A percentile compares a stretch with the other conserved stretches of the same genome.
Evolutionary conservation across 139 green algal species (phyloP).

Genomic region (Raphidocelis subcapitata): DNA sequence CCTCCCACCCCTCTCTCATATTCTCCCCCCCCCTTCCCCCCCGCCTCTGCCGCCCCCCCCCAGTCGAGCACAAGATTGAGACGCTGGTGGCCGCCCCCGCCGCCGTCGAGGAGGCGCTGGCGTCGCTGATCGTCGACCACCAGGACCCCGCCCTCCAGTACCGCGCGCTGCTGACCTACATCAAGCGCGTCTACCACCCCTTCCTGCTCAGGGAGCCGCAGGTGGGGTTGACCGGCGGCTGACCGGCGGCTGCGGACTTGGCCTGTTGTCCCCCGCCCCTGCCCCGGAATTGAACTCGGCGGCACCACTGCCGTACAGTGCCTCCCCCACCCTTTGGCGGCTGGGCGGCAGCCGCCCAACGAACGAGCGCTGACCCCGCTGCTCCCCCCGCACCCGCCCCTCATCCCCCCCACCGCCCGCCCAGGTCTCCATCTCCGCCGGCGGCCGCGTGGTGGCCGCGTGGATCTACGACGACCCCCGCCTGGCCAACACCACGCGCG

Average conservation of each 20-base stretch:
- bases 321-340: too few relatives aligned
- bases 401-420: background rate
- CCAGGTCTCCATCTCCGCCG: too few relatives aligned
- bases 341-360: too few relatives aligned
- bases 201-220: slow-evolving; percentile 67
- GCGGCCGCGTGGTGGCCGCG: slow-evolving; percentile 19
- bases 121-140: slow-evolving; percentile 74
- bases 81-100: slow-evolving; percentile 86
- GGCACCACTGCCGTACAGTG: too few relatives aligned
- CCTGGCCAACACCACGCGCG: slow-evolving; percentile 1
- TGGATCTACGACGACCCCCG: slow-evolving; percentile 50
- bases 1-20: too few relatives aligned
- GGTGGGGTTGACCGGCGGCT: slow-evolving; percentile 7
- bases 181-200: slow-evolving; percentile 86
- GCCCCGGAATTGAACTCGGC: too few relatives aligned
- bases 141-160: slow-evolving; percentile 41
- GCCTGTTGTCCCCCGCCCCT: too few relatives aligned
- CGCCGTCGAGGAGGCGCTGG: slow-evolving; percentile 93
- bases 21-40: too few relatives aligned
- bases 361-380: too few relatives aligned
- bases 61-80: slow-evolving; percentile 57
- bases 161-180: slow-evolving; percentile 80
- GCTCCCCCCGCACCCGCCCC: too few relatives aligned
- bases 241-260: too few relatives aligned
- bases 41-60: too few relatives aligned